Percentiles rank a stretch among this genome's conserved stretches.
Conservation (phyloP, 163 green algal species). For the Trebouxiophyceae sp. region DNA sequence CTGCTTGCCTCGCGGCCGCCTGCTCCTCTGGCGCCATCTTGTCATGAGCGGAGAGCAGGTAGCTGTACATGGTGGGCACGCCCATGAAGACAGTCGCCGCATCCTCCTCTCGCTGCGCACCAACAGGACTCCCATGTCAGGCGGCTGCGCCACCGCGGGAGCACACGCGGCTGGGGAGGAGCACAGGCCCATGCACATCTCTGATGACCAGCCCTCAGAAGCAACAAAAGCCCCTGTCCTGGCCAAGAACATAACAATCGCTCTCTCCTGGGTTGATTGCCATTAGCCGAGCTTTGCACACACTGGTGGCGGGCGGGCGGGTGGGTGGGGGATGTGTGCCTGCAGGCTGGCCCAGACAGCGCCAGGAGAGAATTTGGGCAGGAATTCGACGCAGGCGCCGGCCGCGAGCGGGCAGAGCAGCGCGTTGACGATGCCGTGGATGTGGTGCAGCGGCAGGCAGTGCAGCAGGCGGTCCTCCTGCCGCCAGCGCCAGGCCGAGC, state of each 20-base stretch:
- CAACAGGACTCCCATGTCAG: too few species aligned
- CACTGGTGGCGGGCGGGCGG: not conserved
- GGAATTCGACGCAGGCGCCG: slow-evolving; percentile 69
- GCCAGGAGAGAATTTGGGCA: slow-evolving; percentile 65
- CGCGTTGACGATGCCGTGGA: slow-evolving; percentile 93
- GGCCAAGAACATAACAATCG: too few species aligned
- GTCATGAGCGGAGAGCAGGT: slow-evolving; percentile 68
- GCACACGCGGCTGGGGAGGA: not conserved
- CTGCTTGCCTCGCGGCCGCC: slow-evolving; percentile 19
- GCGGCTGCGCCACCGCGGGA: too few species aligned
- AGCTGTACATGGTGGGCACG: slow-evolving; percentile 94
- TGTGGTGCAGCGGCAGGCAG: slow-evolving; percentile 90
- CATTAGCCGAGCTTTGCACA: too few species aligned
- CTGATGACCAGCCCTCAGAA: too few species aligned
- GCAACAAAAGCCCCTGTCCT: too few species aligned
- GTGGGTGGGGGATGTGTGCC: slow-evolving; percentile 7
- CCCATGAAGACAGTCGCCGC: slow-evolving; percentile 84
- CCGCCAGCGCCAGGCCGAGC: slow-evolving; percentile 51
- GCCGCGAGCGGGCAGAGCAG: slow-evolving; percentile 64
- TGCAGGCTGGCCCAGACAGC: slow-evolving; percentile 61
- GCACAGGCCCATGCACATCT: too few species aligned
- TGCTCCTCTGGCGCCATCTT: slow-evolving; percentile 31
- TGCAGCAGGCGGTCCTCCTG: slow-evolving; percentile 73
- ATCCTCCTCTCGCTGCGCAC: slow-evolving; percentile 16
- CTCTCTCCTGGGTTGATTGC: too few species aligned